Evolutionary conservation across 331 rosid genomes (phyloP), one percentile per base, ranked within the genome.

Genomic region (Erythrophleum ivorense): DNA sequence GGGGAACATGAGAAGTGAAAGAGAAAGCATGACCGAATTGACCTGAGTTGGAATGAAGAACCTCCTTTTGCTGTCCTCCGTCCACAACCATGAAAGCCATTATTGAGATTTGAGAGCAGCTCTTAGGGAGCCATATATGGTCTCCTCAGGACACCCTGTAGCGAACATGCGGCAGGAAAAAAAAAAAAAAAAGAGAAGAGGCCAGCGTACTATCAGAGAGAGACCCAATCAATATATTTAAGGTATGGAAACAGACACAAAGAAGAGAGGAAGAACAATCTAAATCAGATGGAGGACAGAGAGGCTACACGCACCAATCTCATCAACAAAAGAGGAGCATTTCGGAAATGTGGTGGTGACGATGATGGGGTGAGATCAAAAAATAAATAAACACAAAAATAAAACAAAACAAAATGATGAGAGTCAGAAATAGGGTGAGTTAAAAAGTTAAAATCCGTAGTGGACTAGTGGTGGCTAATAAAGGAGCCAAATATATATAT

Each of bases 21-120:
- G 46, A 41, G 19, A 75, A 24, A 24, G 4, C 41, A 73, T 55
- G 87, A 78, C 29, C 52, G 78, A 16, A 71, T 38, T 21, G 60
- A 88, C 94, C 91, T 85, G 88, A 83, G 85, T 48, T 82, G 80
- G 86, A 83, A 79, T 84, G 72, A 85, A 83, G 78, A 81, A 80
- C 80, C 78, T 52, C 81, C 57, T 73, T 81, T 54, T 54, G 73
- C 21, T 41, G 48, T 55, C 75, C 79, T 80, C 78, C 83, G 50
- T 81, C 73, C 9, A 73, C 69, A 67, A 85, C 83, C 85, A 10
- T 54, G 75, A 76, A 83, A 83, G 68, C 70, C 73, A 70, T 73
- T 77, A 41, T 68, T 21, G 55, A 77, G 31, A 80, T 75, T 48
- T 49, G 60, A 82, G 67, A 79, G 84, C 76, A 75, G 87, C 15